Evolutionary conservation across 169 alveolate genomes (phyloP), one percentile per base, ranked within the genome.

Genomic region (Eimeria sp.): DNA sequence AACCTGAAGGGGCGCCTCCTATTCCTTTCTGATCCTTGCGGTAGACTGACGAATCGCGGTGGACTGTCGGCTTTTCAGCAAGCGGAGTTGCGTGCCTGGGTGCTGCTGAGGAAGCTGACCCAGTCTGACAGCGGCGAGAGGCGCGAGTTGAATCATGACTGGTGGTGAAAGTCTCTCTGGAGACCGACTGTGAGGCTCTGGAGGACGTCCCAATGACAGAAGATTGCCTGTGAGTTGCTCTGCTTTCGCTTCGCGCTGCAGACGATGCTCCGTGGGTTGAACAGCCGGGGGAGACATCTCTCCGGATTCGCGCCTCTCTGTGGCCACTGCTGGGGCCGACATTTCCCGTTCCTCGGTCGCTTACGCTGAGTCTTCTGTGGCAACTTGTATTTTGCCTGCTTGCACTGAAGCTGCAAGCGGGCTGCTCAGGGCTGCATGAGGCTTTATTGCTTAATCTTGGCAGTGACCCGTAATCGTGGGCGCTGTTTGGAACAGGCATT

Each of bases 21-120:
- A 66, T 43, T 14, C 60, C 37, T 27, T 30, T 58, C 62, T 62
- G 82, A 30, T 62, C 64, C 27, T 37, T 71, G 49, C 46, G 49
- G 80, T 25, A 52, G 52, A 43, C 64, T 62, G 93, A 60, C 27
- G 93, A 13, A 64, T 85, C 66, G 13, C 93, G 93, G 68, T 60
- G 93, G 62, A 37, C 40, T n/a, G 82, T 27, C 54, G 66, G 30
- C 16, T 62, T 46, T 20, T 85, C 93, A 64, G 30, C 62, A 46
- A 16, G 82, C 10, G 80, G 20, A 37, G 40, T 0, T 4, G 66
- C 60, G 27, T 85, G 62, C 80, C 30, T 85, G 46, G 80, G 49
- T 10, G 93, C 62, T 60, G 33, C 30, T 11, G 62, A 9, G 20
- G 77, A 30, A 62, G 49, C 54, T 23, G n/a, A 20, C 37, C 37